phyloP scores from a whole-genome alignment of 2,329 filamentous ascomycete genomes.

The Apiospora phragmitis region DNA sequence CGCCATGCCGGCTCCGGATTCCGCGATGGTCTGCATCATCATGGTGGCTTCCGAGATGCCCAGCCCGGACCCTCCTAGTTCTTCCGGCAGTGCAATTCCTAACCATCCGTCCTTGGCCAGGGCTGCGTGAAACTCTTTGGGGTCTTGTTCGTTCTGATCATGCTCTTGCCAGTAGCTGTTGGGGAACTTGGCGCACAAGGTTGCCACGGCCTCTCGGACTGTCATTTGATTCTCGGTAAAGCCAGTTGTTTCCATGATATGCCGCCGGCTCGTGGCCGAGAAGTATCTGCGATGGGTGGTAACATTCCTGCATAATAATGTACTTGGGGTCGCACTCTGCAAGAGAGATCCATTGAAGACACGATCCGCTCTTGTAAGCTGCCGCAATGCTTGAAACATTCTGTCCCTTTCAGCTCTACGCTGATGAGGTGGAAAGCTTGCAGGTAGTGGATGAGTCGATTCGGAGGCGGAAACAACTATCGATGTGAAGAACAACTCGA shows the following conservation, averaged over 20 bases:
- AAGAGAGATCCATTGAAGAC: background rate
- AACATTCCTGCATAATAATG: background rate
- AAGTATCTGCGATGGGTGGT: constrained; percentile 25
- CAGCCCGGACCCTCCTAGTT: constrained; percentile 71
- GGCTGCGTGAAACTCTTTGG: constrained; percentile 73
- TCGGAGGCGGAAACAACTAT: background rate
- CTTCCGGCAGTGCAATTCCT: constrained; percentile 75
- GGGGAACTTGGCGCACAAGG: constrained; percentile 70
- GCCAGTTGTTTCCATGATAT: constrained; percentile 69
- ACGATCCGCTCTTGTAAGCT: background rate
- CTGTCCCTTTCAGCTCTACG: background rate
- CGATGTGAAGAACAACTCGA: background rate
- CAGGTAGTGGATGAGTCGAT: background rate
- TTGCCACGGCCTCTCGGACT: constrained; percentile 68
- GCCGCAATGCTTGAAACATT: background rate
- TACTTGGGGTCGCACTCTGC: too few species aligned
- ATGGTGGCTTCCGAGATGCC: constrained; percentile 81
- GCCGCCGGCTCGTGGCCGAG: constrained; percentile 34
- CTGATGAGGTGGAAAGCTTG: background rate
- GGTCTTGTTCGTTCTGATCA: constrained; percentile 71
- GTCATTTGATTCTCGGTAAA: constrained; percentile 74
- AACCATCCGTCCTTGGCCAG: constrained; percentile 78
- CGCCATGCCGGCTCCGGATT: constrained; percentile 79
- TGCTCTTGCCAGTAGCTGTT: constrained; percentile 76
- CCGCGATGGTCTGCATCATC: constrained; percentile 83